phyloP scores from a whole-genome alignment of 208 protist genomes.

The Herpetomonas samuelpessoai region DNA sequence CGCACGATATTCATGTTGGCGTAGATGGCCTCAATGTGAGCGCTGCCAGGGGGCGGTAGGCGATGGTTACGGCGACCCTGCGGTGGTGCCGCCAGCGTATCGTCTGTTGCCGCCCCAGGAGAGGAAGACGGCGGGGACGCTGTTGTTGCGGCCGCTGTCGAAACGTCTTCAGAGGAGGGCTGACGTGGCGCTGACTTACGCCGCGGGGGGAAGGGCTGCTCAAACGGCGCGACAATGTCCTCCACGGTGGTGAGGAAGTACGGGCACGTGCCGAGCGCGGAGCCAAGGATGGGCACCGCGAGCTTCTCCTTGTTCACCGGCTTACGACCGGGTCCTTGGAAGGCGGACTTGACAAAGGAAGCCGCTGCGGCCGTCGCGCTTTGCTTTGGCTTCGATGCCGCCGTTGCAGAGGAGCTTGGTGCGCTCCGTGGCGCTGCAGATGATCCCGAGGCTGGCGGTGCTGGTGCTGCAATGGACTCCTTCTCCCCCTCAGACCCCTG shows the following conservation, averaged over 20 bases:
- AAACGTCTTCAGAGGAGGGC: background rate
- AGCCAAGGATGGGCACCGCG: conserved; percentile 52
- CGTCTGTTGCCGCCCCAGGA: background rate
- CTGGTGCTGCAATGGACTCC: no score
- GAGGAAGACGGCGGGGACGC: background rate
- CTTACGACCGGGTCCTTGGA: conserved; percentile 4
- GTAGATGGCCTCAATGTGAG: conserved; percentile 27
- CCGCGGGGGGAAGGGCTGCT: conserved; percentile 31
- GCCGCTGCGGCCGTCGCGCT: conserved; percentile 10
- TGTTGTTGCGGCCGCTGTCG: background rate
- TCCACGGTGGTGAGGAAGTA: conserved; percentile 54
- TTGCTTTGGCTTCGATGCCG: conserved; percentile 7
- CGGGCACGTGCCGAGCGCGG: conserved; percentile 32
- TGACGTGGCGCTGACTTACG: background rate
- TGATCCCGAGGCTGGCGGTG: no score
- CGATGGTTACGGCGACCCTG: background rate
- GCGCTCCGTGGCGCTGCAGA: no score
- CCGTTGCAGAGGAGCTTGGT: background rate
- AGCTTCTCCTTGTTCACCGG: conserved; percentile 26
- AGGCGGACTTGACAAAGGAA: conserved; percentile 26
- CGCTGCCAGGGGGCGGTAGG: background rate
- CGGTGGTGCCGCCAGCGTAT: background rate
- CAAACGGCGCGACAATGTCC: conserved; percentile 31
- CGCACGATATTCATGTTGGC: conserved; percentile 9
- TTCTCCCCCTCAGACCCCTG: no score